Base-by-base conservation (phyloP, 2,329 filamentous ascomycete species). In the Xylaria sp. region DNA sequence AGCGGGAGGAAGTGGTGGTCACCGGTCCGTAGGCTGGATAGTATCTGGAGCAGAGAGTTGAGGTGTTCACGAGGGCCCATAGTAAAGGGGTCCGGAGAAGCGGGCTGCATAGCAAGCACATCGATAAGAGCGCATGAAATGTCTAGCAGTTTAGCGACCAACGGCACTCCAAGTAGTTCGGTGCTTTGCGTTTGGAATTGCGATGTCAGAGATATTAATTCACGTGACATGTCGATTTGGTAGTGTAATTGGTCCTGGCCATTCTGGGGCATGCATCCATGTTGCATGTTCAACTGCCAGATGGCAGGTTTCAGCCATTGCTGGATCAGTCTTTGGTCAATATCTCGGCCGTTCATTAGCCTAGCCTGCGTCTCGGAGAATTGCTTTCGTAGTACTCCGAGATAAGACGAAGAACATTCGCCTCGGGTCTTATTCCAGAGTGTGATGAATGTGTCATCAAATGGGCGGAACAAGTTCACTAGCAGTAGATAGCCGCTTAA, bases 101-200 rank as follows among this genome's bases (percentile, higher is more conserved):
- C 81, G 0, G 88, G 87, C 58, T 90, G 88, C 59, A 90, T 84
- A 8, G 90, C 85, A 64, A 97, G 88, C 24, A 93, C 89, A 71
- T 95, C 92, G 7, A 87, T 90, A 69, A 96, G 83, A 17, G 90
- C 89, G 77, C 87, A 91, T 12, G 92, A 89, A 42, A 94, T 87
- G 72, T 94, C 91, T 73, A 96, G 88, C 12, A 97, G 81, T 77
- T 95, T 95, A 76, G 94, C 92, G 68, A 96, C 91, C 79, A 97
- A 79, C 30, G 91, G 91, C 47, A 92, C 86, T 19, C 90, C 91
- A 71, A 94, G 85, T 2, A 94, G 83, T 71, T 95, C 92, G 82
- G 93, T 90, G 51, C 89, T 89, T 71, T 90, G 86, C 42, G 88
- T 88, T 0, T 91, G 90, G 75, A 96, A 91, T 61, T 91, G 88